A percentile compares a stretch with the other conserved stretches of the same genome.
Conservation (phyloP, 768 basidiomycete genomes). For the Cantharellus anzutake region DNA sequence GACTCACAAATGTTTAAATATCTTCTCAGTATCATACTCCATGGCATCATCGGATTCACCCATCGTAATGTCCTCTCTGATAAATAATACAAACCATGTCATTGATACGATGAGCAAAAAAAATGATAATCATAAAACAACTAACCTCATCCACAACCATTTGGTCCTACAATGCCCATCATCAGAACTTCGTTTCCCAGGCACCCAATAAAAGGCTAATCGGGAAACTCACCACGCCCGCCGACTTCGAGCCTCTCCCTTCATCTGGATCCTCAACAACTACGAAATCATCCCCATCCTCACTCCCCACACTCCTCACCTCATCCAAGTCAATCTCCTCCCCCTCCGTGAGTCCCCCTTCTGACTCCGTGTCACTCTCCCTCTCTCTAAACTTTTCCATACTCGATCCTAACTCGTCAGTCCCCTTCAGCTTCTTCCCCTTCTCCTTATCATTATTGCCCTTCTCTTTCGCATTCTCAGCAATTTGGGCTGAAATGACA, state of each 20-base stretch:
- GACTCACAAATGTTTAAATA: constrained; percentile 69
- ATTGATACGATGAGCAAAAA: too few species aligned
- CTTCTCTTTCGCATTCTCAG: constrained; percentile 9
- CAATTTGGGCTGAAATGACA: constrained; percentile 5
- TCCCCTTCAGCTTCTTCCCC: constrained; percentile 10
- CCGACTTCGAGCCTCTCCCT: background rate
- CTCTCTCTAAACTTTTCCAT: background rate
- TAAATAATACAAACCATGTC: background rate
- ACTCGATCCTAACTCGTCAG: background rate
- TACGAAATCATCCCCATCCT: constrained; percentile 27
- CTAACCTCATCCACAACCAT: too few species aligned
- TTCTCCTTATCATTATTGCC: constrained; percentile 14
- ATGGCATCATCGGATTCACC: constrained; percentile 52
- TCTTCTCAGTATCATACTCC: constrained; percentile 60
- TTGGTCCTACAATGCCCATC: background rate
- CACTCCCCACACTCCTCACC: too few species aligned
- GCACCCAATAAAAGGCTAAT: background rate
- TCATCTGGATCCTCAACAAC: background rate
- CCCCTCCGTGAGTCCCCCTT: constrained; percentile 11
- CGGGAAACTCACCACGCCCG: background rate
- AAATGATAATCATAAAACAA: too few species aligned
- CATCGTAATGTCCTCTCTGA: constrained; percentile 28
- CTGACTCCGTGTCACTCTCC: constrained; percentile 5
- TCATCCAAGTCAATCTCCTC: constrained; percentile 16
- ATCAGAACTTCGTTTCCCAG: background rate